A percentile compares a stretch with the other conserved stretches of the same genome.
Conservation (phyloP, 2,329 filamentous ascomycete species). For the Grosmannia serpens region DNA sequence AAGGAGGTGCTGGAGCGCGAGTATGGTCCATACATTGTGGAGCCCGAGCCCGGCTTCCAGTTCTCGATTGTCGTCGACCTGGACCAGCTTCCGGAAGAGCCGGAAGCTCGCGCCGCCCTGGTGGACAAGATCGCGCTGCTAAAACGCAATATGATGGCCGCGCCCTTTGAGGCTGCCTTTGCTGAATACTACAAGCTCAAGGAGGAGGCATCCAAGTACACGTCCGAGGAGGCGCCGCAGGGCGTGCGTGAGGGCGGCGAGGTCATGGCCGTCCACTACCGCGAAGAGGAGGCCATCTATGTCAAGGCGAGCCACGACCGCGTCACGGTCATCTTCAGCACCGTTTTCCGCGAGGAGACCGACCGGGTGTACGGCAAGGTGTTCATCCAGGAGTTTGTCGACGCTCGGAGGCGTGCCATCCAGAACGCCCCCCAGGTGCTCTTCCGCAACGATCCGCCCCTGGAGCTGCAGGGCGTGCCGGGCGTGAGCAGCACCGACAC, state of each 20-base stretch:
- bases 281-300: slow-evolving; percentile 97
- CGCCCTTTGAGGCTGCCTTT: slow-evolving; percentile 95
- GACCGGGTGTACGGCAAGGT: slow-evolving; percentile 96
- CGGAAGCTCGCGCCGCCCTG: slow-evolving; percentile 76
- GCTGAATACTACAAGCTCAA: slow-evolving; percentile 78
- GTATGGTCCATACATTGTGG: slow-evolving; percentile 84
- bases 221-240: slow-evolving; percentile 85
- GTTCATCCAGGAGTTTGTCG: slow-evolving; percentile 97
- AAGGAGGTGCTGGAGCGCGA: slow-evolving; percentile 85
- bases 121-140: slow-evolving; percentile 79
- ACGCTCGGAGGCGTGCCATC: slow-evolving; percentile 85
- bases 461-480: slow-evolving; percentile 78
- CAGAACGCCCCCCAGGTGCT: slow-evolving; percentile 97
- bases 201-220: slow-evolving; percentile 85
- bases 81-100: slow-evolving; percentile 67
- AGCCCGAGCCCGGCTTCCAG: slow-evolving; percentile 84
- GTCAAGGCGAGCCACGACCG: slow-evolving; percentile 94
- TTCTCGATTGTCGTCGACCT: slow-evolving; percentile 89
- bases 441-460: slow-evolving; percentile 85
- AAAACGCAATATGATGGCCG: slow-evolving; percentile 98
- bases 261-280: slow-evolving; percentile 94
- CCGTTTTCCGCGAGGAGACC: slow-evolving; percentile 94
- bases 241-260: slow-evolving; percentile 81
- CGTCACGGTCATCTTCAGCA: slow-evolving; percentile 98
- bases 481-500: slow-evolving; percentile 67